Evolutionary conservation across 2,329 filamentous ascomycete genomes (phyloP), one percentile per base, ranked within the genome.

Genomic region (Chaetomium olivaceum): DNA sequence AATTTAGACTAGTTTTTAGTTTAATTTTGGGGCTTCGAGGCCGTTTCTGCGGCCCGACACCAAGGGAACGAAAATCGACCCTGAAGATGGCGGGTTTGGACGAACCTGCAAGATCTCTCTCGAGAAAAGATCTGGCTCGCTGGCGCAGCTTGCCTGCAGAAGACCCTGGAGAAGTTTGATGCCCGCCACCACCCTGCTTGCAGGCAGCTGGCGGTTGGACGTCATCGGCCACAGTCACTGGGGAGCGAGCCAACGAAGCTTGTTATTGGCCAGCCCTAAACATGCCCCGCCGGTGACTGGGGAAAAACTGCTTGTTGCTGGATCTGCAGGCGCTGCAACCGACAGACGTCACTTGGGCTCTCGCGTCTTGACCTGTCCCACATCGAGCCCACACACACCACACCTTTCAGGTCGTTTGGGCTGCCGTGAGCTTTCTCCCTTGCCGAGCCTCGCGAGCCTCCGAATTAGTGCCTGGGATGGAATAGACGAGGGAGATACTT

Each of bases 241-340:
- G 46, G 11, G 11, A 12, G 14, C 33, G 12, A 11, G 23, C 11
- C 7, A 3, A 6, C 12, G 25, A 2, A n/a, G 23, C 0, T 12
- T 59, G 52, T 21, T 19, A 67, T 67, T 67, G 63, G 66, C 39
- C 55, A 67, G 63, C 66, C 66, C 63, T 65, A 63, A 48, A 23
- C 14, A 11, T 1, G 4, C 8, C 9, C 21, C 3, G n/a, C 12
- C 19, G n/a, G 55, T 56, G 39, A 48, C 39, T 31, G 29, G 39
- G 31, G 23, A 58, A 52, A 39, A 29, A 52, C n/a, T 36, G 59
- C 23, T 14, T 16, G 48, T 31, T 23, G 25, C n/a, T 48, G 2
- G 59, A 62, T 56, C 59, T 43, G 50, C 59, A 23, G 8, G 21
- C 31, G 31, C 48, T 54, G 48, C 50, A 61, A 57, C 61, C 39